Evolutionary conservation across 108 stramenopile genomes (phyloP).

Genomic region (Chaetoceros tenuissimus): DNA sequence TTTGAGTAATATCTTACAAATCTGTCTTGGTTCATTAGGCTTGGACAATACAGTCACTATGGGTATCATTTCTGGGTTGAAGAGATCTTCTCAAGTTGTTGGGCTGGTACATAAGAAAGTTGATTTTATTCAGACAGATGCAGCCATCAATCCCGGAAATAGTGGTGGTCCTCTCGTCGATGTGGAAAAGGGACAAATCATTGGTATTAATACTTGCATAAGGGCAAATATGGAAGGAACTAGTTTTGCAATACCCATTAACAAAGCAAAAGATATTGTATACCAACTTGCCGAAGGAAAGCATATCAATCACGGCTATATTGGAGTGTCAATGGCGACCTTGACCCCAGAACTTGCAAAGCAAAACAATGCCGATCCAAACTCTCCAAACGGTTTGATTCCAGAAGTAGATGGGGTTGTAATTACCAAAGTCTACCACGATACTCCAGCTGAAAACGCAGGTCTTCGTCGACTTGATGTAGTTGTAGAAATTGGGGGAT

Average conservation of each 20-base stretch:
- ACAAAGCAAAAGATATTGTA: conserved; percentile 66
- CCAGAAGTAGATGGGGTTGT: conserved; percentile 75
- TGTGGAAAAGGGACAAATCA: conserved; percentile 66
- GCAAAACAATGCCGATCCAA: conserved; percentile 41
- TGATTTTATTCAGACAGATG: conserved; percentile 87
- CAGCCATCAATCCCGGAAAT: conserved; percentile 69
- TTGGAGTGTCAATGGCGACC: conserved; percentile 48
- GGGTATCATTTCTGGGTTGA: conserved; percentile 75
- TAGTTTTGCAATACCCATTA: conserved; percentile 84
- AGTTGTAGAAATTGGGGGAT: conserved; percentile 55
- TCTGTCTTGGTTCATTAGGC: no score
- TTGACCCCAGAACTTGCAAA: conserved; percentile 66
- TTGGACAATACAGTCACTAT: conserved; percentile 87
- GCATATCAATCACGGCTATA: conserved; percentile 73
- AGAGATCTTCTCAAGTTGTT: conserved; percentile 73
- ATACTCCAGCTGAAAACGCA: conserved; percentile 59
- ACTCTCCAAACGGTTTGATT: conserved; percentile 10
- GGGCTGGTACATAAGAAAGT: conserved; percentile 82
- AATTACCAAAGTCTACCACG: conserved; percentile 64
- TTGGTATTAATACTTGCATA: conserved; percentile 88
- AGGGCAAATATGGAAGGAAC: conserved; percentile 86
- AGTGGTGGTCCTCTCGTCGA: conserved; percentile 84
- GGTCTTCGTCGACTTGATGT: conserved; percentile 70
- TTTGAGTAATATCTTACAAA: no score
- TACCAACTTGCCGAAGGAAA: conserved; percentile 55